Percentiles rank a stretch among this genome's conserved stretches.
These are phyloP conservation scores for Achaetomium macrosporum DNA, from an alignment of 2,329 filamentous ascomycete species.

Conservation along the genomic window DNA sequence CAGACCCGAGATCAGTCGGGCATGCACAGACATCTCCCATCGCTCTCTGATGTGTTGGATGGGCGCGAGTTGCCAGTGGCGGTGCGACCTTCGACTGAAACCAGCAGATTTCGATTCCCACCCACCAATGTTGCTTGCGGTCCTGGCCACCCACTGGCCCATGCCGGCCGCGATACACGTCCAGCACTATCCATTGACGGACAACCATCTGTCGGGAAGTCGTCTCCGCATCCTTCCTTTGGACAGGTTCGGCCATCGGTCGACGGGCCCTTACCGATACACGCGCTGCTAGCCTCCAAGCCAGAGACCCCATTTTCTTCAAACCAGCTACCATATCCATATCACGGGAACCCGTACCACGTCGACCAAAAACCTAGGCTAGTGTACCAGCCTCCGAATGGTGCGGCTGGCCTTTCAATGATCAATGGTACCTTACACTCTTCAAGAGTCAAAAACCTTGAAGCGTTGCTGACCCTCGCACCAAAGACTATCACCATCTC, in stretches of 20 bases:
- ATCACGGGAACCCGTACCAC: conserved; percentile 3
- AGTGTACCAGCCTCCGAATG: conserved; percentile 12
- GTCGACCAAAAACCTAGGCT: conserved; percentile 16
- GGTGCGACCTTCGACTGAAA: conserved; percentile 16
- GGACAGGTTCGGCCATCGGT: conserved; percentile 39
- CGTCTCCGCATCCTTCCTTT: conserved; percentile 37
- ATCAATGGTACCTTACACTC: conserved; percentile 18
- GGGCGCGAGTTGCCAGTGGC: conserved; percentile 24
- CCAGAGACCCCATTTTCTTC: conserved; percentile 15
- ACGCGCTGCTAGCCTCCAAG: conserved; percentile 45
- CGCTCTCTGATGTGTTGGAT: conserved; percentile 45
- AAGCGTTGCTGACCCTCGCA: conserved; percentile 11
- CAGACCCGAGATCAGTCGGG: conserved; percentile 28
- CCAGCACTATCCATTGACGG: conserved; percentile 42
- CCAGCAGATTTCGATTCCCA: conserved; percentile 18
- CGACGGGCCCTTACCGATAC: conserved; percentile 49
- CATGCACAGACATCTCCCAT: conserved; percentile 37
- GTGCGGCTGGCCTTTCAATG: conserved; percentile 5
- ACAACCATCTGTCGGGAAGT: conserved; percentile 40
- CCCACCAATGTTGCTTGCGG: conserved; percentile 19
- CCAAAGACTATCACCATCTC: conserved; percentile 23
- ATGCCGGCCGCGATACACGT: conserved; percentile 27
- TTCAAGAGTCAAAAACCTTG: neutral
- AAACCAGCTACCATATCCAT: conserved; percentile 9
- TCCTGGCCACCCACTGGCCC: conserved; percentile 27